Evolutionary conservation across 179 eudicot genomes (phyloP).

Genomic region (Corrigiola litoralis): DNA sequence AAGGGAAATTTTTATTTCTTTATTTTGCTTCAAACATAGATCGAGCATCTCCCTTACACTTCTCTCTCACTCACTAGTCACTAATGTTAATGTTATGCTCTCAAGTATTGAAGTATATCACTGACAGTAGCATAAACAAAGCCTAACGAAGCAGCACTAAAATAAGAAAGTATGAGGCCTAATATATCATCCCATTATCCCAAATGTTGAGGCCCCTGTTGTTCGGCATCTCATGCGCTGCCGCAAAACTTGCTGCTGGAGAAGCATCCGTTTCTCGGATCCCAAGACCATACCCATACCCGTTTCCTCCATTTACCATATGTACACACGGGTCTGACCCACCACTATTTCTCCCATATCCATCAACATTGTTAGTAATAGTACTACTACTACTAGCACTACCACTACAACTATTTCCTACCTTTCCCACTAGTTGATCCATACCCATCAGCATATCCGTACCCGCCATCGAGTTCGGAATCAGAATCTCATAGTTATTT

Average conservation of each 20-base stretch:
- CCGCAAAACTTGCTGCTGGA: background rate
- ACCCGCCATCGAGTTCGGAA: conserved; percentile 22
- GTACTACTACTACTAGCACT: background rate
- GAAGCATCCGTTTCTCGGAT: conserved; percentile 3
- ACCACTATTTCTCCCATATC: background rate
- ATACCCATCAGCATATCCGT: conserved; percentile 32
- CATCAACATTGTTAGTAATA: conserved; percentile 2
- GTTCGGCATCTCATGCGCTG: conserved; percentile 13
- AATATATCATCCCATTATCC: conserved; percentile 13
- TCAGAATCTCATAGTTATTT: conserved; percentile 16
- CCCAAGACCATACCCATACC: conserved; percentile 10
- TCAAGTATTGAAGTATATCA: too few relatives aligned
- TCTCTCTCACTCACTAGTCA: too few relatives aligned
- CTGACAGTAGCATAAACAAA: too few relatives aligned
- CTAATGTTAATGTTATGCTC: too few relatives aligned
- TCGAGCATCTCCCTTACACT: too few relatives aligned
- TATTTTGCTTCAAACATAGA: too few relatives aligned
- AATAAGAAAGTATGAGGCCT: background rate
- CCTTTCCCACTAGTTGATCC: conserved; percentile 15
- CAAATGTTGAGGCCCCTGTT: conserved; percentile 14
- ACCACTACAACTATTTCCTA: too few relatives aligned
- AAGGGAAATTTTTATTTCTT: too few relatives aligned
- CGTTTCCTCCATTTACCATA: background rate
- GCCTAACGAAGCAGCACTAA: background rate
- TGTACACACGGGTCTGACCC: conserved; percentile 13